A percentile compares a stretch with the other conserved stretches of the same genome.
Conservation (phyloP, 805 yeast species). For the Metschnikowia continentalis region DNA sequence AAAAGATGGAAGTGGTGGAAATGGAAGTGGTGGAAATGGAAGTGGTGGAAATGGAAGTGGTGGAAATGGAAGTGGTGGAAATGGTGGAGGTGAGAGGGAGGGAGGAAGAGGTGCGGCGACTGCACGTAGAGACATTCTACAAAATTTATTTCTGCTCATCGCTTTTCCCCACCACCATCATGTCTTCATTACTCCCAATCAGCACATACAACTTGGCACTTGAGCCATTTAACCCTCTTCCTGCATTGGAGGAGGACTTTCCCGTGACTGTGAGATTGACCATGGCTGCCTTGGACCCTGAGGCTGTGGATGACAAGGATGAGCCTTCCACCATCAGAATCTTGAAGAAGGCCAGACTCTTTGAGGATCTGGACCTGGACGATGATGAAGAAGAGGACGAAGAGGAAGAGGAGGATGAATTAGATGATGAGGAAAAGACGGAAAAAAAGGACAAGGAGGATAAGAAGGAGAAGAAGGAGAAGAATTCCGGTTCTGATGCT, state of each 20-base stretch:
- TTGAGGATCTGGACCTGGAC: slow-evolving; percentile 37
- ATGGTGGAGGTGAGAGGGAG: no score
- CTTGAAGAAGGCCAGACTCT: slow-evolving; percentile 59
- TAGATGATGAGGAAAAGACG: slow-evolving; percentile 32
- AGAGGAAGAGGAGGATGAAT: slow-evolving; percentile 44
- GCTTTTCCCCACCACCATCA: slow-evolving; percentile 18
- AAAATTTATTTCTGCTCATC: slow-evolving; percentile 3
- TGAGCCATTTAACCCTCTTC: slow-evolving; percentile 81
- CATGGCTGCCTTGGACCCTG: slow-evolving; percentile 93
- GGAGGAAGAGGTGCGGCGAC: background rate
- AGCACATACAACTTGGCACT: slow-evolving; percentile 83
- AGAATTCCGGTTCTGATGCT: slow-evolving; percentile 43
- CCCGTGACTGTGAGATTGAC: slow-evolving; percentile 90
- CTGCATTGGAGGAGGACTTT: slow-evolving; percentile 79
- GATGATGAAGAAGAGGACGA: slow-evolving; percentile 34
- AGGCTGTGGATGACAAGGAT: slow-evolving; percentile 71
- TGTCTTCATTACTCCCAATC: slow-evolving; percentile 77
- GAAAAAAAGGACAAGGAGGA: slow-evolving; percentile 24
- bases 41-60: no score
- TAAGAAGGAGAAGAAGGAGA: slow-evolving; percentile 16
- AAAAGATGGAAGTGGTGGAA: no score
- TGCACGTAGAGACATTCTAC: background rate
- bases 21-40: no score
- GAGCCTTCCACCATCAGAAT: slow-evolving; percentile 88
- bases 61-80: no score